Conservation (phyloP, 768 basidiomycete species). For the Pulveroboletus sp. region DNA sequence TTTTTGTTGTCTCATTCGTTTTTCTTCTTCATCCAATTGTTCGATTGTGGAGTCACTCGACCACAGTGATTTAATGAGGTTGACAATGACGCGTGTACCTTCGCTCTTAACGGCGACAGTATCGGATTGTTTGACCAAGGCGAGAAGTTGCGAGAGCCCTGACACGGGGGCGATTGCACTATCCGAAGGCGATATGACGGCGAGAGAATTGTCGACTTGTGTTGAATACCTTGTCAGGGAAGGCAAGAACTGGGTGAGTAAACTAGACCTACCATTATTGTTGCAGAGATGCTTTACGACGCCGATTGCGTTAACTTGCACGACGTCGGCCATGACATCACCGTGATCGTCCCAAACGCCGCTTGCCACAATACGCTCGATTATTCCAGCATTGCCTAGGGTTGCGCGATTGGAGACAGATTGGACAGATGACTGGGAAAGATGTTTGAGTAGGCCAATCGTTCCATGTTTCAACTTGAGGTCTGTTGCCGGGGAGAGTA, state of each 20-base stretch:
- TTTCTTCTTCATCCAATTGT: slow-evolving; percentile 29
- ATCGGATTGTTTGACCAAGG: slow-evolving; percentile 73
- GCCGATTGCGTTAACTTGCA: slow-evolving; percentile 86
- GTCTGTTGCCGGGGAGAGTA: slow-evolving; percentile 56
- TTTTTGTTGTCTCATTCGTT: slow-evolving; percentile 42
- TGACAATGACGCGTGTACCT: slow-evolving; percentile 83
- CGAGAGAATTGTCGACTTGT: slow-evolving; percentile 43
- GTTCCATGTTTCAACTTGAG: slow-evolving; percentile 88
- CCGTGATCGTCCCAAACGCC: slow-evolving; percentile 64
- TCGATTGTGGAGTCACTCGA: slow-evolving; percentile 40
- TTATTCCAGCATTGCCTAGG: slow-evolving; percentile 57
- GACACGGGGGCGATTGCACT: slow-evolving; percentile 33
- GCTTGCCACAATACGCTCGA: slow-evolving; percentile 57
- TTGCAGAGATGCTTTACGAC: slow-evolving; percentile 86
- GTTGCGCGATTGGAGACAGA: slow-evolving; percentile 53
- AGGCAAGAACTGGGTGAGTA: slow-evolving; percentile 20
- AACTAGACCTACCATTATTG: slow-evolving; percentile 52
- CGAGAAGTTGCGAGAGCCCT: slow-evolving; percentile 65
- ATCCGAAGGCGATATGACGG: slow-evolving; percentile 46
- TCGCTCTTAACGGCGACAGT: slow-evolving; percentile 83
- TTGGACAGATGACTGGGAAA: slow-evolving; percentile 65
- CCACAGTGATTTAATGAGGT: slow-evolving; percentile 78
- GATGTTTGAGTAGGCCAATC: slow-evolving; percentile 80
- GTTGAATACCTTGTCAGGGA: slow-evolving; percentile 16
- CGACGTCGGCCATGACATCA: slow-evolving; percentile 78